Conservation (phyloP, 139 green algal genomes). For the Chlorella ohadii region DNA sequence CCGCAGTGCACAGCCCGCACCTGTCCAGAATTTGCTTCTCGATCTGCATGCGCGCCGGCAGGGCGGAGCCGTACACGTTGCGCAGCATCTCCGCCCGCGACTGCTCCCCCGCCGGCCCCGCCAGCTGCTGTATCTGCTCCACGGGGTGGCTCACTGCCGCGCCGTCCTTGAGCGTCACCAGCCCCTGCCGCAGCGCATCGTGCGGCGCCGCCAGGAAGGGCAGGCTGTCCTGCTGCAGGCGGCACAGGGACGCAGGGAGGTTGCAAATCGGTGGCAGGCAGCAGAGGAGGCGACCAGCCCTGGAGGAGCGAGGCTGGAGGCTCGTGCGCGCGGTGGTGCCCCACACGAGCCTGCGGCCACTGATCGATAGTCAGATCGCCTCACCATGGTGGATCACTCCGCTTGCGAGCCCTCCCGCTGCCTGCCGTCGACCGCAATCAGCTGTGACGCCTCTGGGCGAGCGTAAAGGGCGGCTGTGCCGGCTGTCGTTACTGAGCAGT, state of each 20-base stretch:
- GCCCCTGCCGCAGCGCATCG: slow-evolving; percentile 74
- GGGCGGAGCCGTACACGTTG: slow-evolving; percentile 78
- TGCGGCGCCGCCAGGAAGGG: slow-evolving; percentile 66
- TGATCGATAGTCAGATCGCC: too few species aligned
- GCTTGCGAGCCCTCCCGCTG: too few species aligned
- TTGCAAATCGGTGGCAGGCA: neutral
- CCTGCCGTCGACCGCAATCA: too few species aligned
- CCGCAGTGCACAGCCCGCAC: too few species aligned
- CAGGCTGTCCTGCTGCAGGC: slow-evolving; percentile 48
- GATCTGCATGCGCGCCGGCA: slow-evolving; percentile 77
- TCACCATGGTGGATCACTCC: too few species aligned
- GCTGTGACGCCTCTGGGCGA: too few species aligned
- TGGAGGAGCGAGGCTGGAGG: neutral
- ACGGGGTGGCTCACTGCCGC: slow-evolving; percentile 68
- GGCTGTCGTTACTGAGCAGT: too few species aligned
- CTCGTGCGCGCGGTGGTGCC: too few species aligned
- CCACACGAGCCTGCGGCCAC: too few species aligned
- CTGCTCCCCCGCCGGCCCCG: slow-evolving; percentile 9
- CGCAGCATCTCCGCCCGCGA: slow-evolving; percentile 67
- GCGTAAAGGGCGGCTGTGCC: too few species aligned
- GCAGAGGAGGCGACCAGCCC: neutral
- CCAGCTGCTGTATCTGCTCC: slow-evolving; percentile 68
- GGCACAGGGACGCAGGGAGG: neutral
- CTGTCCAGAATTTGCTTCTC: slow-evolving; percentile 84
- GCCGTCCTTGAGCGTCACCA: slow-evolving; percentile 79